These are phyloP conservation scores for Elongisporangium prolatum DNA, from an alignment of 352 stramenopile genomes.

Conservation along the genomic window DNA sequence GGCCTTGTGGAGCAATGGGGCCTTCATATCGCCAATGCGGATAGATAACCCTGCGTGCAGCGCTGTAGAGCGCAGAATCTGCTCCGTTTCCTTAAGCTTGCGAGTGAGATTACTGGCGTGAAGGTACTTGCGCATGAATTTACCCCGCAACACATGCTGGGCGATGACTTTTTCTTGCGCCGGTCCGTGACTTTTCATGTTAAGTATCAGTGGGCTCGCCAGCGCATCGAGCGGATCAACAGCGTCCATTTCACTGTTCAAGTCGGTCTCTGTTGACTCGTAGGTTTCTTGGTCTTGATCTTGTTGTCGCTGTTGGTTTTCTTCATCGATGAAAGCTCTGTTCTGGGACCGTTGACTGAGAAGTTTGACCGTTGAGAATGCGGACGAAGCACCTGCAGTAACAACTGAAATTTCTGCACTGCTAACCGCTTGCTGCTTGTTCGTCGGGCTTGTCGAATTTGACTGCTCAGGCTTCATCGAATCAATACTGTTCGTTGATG, in stretches of 20 bases:
- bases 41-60: conserved; percentile 17
- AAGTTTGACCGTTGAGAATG: background rate
- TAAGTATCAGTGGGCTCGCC: conserved; percentile 35
- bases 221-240: conserved; percentile 12
- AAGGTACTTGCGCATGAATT: conserved; percentile 64
- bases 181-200: conserved; percentile 14
- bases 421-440: background rate
- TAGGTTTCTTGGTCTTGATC: background rate
- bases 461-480: background rate
- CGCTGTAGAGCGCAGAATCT: conserved; percentile 28
- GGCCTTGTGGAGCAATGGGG: background rate
- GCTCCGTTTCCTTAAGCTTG: conserved; percentile 60
- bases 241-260: background rate
- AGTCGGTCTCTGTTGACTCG: background rate
- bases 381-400: background rate
- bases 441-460: background rate
- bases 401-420: background rate
- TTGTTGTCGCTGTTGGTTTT: background rate
- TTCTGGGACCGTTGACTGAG: background rate
- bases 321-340: background rate
- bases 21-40: conserved; percentile 1
- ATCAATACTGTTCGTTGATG: background rate
- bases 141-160: conserved; percentile 51
- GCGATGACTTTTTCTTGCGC: conserved; percentile 41
- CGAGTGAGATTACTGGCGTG: conserved; percentile 58